Percentiles rank a stretch among this genome's conserved stretches.
These are phyloP conservation scores for Aspergillus sclerotiicarbonarius DNA, from an alignment of 495 filamentous ascomycete genomes.

Conservation along the genomic window DNA sequence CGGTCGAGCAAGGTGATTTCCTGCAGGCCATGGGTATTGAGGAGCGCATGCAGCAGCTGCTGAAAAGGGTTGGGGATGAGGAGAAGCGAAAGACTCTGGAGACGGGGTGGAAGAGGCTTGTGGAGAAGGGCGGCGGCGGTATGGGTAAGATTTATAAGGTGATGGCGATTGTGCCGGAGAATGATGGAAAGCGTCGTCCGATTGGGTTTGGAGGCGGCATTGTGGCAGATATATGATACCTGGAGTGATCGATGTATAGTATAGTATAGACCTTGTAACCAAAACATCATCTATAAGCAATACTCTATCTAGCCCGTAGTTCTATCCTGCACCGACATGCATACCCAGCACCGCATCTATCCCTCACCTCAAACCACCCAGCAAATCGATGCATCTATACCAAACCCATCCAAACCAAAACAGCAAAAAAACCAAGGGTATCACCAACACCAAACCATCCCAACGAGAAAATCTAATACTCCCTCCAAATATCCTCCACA, in stretches of 20 bases:
- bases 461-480: constrained; percentile 34
- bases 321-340: background rate
- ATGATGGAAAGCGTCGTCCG: constrained; percentile 66
- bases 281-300: background rate
- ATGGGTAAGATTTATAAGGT: constrained; percentile 97
- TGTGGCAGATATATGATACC: constrained; percentile 10
- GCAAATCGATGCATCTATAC: background rate
- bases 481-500: constrained; percentile 80
- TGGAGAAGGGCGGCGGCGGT: constrained; percentile 71
- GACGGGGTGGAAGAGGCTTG: constrained; percentile 70
- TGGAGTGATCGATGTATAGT: background rate
- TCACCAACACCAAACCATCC: background rate
- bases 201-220: constrained; percentile 91
- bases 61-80: constrained; percentile 47
- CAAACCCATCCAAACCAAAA: background rate
- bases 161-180: constrained; percentile 84
- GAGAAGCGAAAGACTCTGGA: constrained; percentile 61
- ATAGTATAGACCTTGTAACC: background rate
- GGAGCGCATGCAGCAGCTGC: constrained; percentile 70
- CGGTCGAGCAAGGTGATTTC: constrained; percentile 82
- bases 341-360: too few species aligned
- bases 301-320: background rate
- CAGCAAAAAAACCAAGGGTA: background rate
- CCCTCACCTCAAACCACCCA: too few species aligned
- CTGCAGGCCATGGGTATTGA: constrained; percentile 74